These are phyloP conservation scores for Curvularia verruculosa DNA, from an alignment of 2,329 filamentous ascomycete species.

Conservation along the genomic window DNA sequence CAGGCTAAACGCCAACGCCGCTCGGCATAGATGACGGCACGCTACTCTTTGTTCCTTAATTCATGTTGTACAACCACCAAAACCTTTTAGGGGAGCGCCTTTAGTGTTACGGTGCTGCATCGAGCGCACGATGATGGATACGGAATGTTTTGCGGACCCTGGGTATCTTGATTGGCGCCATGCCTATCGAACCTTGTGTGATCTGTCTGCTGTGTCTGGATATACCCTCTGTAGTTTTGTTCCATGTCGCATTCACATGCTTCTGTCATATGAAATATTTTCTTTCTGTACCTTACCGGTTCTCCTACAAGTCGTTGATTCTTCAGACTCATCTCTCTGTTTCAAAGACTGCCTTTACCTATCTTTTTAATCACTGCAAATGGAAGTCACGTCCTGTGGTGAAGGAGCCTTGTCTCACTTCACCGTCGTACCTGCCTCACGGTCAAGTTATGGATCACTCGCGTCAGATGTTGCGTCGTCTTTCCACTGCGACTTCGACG, in stretches of 20 bases:
- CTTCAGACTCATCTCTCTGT: no score
- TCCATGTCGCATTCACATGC: neutral
- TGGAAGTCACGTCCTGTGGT: neutral
- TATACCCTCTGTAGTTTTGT: slow-evolving; percentile 25
- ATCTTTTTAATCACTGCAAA: neutral
- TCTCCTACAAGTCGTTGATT: no score
- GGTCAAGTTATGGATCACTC: neutral
- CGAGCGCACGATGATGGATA: neutral
- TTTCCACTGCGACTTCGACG: no score
- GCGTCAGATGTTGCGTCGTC: neutral
- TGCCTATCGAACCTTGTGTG: slow-evolving; percentile 5
- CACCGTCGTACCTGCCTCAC: slow-evolving; percentile 1
- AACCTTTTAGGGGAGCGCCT: slow-evolving; percentile 1
- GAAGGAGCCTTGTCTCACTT: slow-evolving; percentile 3
- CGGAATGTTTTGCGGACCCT: slow-evolving; percentile 17
- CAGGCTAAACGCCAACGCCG: slow-evolving; percentile 16
- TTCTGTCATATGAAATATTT: neutral
- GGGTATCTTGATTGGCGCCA: slow-evolving; percentile 8
- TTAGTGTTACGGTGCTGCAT: neutral
- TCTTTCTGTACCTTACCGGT: neutral
- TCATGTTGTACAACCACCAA: slow-evolving; percentile 6
- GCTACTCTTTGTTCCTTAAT: neutral
- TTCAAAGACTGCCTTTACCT: neutral
- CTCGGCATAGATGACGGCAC: slow-evolving; percentile 1
- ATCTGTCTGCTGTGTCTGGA: slow-evolving; percentile 15